phyloP scores from a whole-genome alignment of 2,329 filamentous ascomycete species.

The Colletotrichum australisinense region DNA sequence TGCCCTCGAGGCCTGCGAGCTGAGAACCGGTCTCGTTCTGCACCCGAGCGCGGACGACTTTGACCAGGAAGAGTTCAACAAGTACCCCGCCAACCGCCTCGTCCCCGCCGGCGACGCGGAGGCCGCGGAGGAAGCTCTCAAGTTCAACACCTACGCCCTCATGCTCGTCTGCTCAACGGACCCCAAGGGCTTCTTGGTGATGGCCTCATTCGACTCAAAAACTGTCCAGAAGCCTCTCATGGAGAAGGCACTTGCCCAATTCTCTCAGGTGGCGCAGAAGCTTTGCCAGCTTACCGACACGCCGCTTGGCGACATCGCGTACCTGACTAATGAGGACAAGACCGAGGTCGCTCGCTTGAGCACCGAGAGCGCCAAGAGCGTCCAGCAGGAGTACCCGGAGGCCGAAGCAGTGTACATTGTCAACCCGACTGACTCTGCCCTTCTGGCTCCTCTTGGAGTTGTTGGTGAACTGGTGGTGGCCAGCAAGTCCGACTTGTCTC shows the following conservation, averaged over 20 bases:
- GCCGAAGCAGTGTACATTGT: conserved; percentile 53
- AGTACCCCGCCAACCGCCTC: conserved; percentile 59
- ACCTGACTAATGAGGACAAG: conserved; percentile 49
- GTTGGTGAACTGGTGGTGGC: conserved; percentile 58
- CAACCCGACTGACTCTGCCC: conserved; percentile 47
- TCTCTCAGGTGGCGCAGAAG: conserved; percentile 61
- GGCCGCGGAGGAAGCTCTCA: conserved; percentile 69
- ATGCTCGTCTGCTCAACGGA: conserved; percentile 74
- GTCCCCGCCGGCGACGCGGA: conserved; percentile 67
- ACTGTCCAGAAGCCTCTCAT: conserved; percentile 63
- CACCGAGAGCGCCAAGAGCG: conserved; percentile 36
- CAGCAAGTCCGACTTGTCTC: conserved; percentile 40
- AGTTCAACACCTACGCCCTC: conserved; percentile 70
- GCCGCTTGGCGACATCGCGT: conserved; percentile 47
- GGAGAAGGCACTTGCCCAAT: conserved; percentile 62
- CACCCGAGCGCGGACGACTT: conserved; percentile 55
- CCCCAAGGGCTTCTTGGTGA: conserved; percentile 65
- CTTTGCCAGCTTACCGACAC: conserved; percentile 54
- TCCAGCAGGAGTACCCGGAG: conserved; percentile 40
- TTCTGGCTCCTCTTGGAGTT: conserved; percentile 52
- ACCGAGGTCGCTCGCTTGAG: conserved; percentile 46
- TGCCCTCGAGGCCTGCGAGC: conserved; percentile 65
- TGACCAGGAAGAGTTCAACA: conserved; percentile 44
- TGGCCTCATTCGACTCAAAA: conserved; percentile 75
- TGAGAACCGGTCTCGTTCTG: conserved; percentile 66